A percentile compares a stretch with the other conserved stretches of the same genome.
These are phyloP conservation scores for Plicaturopsis crispa DNA, from an alignment of 768 basidiomycete genomes.

Conservation along the genomic window DNA sequence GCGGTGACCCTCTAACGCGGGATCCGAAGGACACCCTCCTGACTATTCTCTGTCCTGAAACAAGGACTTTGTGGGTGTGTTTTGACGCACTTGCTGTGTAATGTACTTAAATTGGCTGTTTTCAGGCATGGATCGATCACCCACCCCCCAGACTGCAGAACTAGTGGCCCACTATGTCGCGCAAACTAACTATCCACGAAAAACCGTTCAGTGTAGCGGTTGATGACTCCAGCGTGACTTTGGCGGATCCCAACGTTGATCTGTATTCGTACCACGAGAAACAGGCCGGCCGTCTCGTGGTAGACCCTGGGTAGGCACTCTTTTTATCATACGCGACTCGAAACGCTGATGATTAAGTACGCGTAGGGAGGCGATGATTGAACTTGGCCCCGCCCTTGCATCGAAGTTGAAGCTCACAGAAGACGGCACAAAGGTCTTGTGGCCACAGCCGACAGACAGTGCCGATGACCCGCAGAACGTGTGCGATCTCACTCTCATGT, in stretches of 20 bases:
- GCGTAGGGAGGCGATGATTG: constrained; percentile 50
- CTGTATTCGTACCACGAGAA: constrained; percentile 11
- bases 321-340: background rate
- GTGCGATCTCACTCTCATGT: constrained; percentile 5
- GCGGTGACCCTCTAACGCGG: no score
- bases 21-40: no score
- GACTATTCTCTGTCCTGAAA: no score
- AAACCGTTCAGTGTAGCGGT: no score
- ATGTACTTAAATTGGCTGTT: no score
- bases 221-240: no score
- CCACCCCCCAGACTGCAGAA: no score
- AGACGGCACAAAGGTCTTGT: constrained; percentile 54
- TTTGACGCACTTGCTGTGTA: no score
- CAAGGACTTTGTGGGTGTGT: no score
- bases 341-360: background rate
- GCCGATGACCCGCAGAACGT: constrained; percentile 57
- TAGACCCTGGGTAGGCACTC: constrained; percentile 11
- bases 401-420: constrained; percentile 45
- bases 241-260: constrained; percentile 7
- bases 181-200: no score
- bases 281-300: constrained; percentile 12
- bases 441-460: constrained; percentile 58
- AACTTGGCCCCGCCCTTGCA: constrained; percentile 51
- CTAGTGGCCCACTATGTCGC: no score
- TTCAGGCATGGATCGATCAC: no score